Evolutionary conservation across 768 basidiomycete species (phyloP).

Genomic region (Termitomyces sp.): DNA sequence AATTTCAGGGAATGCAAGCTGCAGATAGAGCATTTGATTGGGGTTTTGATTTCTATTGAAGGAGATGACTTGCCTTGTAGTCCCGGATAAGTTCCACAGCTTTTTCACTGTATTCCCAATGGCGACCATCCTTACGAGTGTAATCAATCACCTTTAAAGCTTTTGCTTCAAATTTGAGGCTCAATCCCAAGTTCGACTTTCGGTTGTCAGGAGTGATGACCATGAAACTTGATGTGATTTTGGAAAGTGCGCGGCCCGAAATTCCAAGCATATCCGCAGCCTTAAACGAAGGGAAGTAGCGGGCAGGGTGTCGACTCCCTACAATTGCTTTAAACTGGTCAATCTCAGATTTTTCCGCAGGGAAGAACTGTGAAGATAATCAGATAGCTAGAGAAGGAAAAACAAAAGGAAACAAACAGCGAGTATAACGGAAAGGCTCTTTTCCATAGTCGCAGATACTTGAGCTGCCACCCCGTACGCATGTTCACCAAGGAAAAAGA

Average conservation of each 20-base stretch:
- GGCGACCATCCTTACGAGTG: constrained; percentile 72
- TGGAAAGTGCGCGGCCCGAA: constrained; percentile 75
- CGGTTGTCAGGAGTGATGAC: constrained; percentile 68
- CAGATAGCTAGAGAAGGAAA: not conserved
- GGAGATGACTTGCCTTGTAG: constrained; percentile 52
- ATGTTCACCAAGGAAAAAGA: constrained; percentile 94
- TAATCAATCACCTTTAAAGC: constrained; percentile 91
- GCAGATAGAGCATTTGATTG: constrained; percentile 2
- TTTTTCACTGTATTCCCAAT: constrained; percentile 93
- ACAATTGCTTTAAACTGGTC: constrained; percentile 73
- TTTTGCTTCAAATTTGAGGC: constrained; percentile 95
- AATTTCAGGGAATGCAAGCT: constrained; percentile 82
- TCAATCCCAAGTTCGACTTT: constrained; percentile 89
- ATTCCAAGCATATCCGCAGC: constrained; percentile 71
- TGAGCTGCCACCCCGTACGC: constrained; percentile 96
- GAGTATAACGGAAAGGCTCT: constrained; percentile 72
- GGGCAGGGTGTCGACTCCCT: constrained; percentile 37
- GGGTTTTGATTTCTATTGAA: not conserved
- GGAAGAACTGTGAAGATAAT: constrained; percentile 63
- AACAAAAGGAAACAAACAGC: constrained; percentile 48
- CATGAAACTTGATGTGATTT: constrained; percentile 92
- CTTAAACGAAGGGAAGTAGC: constrained; percentile 76
- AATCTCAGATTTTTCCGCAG: constrained; percentile 75
- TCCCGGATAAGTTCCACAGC: constrained; percentile 75
- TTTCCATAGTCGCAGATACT: constrained; percentile 66